These are phyloP conservation scores for Colletotrichum chrysophilum DNA, from an alignment of 2,329 filamentous ascomycete species.

Conservation along the genomic window DNA sequence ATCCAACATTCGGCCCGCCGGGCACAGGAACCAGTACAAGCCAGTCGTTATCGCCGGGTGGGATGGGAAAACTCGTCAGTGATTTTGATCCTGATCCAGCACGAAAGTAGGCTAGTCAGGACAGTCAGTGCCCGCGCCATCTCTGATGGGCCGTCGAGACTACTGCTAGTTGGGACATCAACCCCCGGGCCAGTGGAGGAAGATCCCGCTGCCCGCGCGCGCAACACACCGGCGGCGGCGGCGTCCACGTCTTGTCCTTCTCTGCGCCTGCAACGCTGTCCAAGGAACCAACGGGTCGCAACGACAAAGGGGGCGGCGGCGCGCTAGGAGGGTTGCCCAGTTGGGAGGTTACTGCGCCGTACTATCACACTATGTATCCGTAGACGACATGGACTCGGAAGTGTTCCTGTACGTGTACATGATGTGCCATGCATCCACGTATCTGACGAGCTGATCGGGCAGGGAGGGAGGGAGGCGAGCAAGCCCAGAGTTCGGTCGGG, in stretches of 20 bases:
- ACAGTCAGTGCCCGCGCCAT: not conserved
- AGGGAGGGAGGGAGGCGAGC: not conserved
- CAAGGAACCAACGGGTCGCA: not conserved
- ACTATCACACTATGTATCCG: not conserved
- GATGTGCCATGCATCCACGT: not conserved
- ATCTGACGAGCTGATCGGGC: not conserved
- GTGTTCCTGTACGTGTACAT: not conserved
- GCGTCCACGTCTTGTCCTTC: not conserved
- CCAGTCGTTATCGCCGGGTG: conserved; percentile 9
- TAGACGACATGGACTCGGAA: not conserved
- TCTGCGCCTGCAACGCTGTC: not conserved
- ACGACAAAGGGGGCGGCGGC: not conserved
- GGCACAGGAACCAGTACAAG: not conserved
- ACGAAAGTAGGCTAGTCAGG: conserved; percentile 2
- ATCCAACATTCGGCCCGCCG: conserved; percentile 7
- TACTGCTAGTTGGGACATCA: not conserved
- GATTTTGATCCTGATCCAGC: not conserved
- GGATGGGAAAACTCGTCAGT: not conserved
- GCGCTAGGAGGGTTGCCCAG: not conserved
- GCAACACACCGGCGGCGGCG: not conserved
- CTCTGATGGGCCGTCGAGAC: not conserved
- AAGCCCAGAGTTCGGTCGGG: not conserved
- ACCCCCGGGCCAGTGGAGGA: not conserved
- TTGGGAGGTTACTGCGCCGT: not conserved
- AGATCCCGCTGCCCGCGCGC: conserved; percentile 3